Conservation (phyloP, 805 yeast genomes). For the Cyberlindnera nakhonratchasimensis region DNA sequence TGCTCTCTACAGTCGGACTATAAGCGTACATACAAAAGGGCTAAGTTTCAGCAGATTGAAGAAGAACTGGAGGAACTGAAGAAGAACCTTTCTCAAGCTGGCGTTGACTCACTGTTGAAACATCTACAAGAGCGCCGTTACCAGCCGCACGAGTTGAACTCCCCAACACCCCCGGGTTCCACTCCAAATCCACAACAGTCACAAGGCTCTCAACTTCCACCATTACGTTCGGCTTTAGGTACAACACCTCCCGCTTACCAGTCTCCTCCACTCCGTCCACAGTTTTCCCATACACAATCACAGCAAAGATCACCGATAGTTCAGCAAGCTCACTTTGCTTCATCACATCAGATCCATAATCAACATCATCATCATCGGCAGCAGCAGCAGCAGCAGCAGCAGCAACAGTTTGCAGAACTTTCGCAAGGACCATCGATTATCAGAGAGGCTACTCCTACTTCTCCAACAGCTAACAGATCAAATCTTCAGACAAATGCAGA, state of each 20-base stretch:
- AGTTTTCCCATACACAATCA: conserved; percentile 5
- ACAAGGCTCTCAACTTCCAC: conserved; percentile 9
- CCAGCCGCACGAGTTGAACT: conserved; percentile 19
- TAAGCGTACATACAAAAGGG: conserved; percentile 87
- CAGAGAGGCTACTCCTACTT: conserved; percentile 20
- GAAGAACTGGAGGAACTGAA: conserved; percentile 70
- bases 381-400: neutral
- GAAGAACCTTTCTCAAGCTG: conserved; percentile 41
- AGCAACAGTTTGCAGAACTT: neutral
- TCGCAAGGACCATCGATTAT: conserved; percentile 25
- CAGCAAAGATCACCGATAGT: conserved; percentile 5
- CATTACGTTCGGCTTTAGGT: conserved; percentile 11
- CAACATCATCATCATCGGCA: neutral
- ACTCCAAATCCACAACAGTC: neutral
- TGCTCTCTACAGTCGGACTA: conserved; percentile 79
- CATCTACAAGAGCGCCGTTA: conserved; percentile 21
- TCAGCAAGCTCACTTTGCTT: neutral
- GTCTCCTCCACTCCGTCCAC: conserved; percentile 11
- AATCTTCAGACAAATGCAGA: conserved; percentile 14
- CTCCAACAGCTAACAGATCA: conserved; percentile 9
- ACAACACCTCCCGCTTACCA: conserved; percentile 8
- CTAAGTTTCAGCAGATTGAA: conserved; percentile 78
- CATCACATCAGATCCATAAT: neutral
- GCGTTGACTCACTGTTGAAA: conserved; percentile 22
- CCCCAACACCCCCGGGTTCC: conserved; percentile 7